phyloP scores from a whole-genome alignment of 2,329 filamentous ascomycete species.

The Botryotinia globosa region DNA sequence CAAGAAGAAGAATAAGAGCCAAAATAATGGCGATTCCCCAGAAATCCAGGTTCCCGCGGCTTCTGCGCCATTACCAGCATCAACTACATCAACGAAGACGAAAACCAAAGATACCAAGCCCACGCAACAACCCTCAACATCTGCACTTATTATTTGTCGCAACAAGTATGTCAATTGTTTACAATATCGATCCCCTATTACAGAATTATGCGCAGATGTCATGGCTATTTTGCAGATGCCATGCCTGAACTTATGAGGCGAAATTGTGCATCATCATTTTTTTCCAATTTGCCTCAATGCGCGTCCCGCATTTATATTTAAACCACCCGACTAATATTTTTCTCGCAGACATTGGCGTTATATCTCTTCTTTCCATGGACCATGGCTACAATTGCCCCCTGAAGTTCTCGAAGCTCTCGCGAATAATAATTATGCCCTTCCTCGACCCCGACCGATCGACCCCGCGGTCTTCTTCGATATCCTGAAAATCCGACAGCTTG shows the following conservation, averaged over 20 bases:
- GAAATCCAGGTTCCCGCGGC: slow-evolving; percentile 26
- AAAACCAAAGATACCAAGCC: slow-evolving; percentile 35
- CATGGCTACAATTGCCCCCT: slow-evolving; percentile 76
- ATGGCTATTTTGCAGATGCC: slow-evolving; percentile 11
- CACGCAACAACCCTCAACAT: slow-evolving; percentile 42
- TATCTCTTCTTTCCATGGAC: slow-evolving; percentile 79
- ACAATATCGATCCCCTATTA: neutral
- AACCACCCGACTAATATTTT: neutral
- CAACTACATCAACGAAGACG: slow-evolving; percentile 30
- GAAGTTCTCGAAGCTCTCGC: slow-evolving; percentile 78
- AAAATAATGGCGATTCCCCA: slow-evolving; percentile 34
- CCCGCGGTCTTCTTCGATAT: slow-evolving; percentile 80
- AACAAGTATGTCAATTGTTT: slow-evolving; percentile 59
- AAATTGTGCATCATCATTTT: slow-evolving; percentile 11
- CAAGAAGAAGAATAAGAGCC: slow-evolving; percentile 49
- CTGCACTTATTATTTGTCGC: slow-evolving; percentile 60
- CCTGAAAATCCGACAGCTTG: slow-evolving; percentile 74
- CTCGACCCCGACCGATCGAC: slow-evolving; percentile 73
- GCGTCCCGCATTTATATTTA: slow-evolving; percentile 4
- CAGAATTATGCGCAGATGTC: slow-evolving; percentile 1
- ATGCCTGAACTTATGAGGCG: slow-evolving; percentile 11
- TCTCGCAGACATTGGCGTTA: slow-evolving; percentile 73
- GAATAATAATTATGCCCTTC: slow-evolving; percentile 75
- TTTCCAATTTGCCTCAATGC: neutral
- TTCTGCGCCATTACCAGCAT: slow-evolving; percentile 25